Percentiles rank a stretch among this genome's conserved stretches.
phyloP scores from a whole-genome alignment of 768 basidiomycete species.

The Paxillus ammoniavirescens region DNA sequence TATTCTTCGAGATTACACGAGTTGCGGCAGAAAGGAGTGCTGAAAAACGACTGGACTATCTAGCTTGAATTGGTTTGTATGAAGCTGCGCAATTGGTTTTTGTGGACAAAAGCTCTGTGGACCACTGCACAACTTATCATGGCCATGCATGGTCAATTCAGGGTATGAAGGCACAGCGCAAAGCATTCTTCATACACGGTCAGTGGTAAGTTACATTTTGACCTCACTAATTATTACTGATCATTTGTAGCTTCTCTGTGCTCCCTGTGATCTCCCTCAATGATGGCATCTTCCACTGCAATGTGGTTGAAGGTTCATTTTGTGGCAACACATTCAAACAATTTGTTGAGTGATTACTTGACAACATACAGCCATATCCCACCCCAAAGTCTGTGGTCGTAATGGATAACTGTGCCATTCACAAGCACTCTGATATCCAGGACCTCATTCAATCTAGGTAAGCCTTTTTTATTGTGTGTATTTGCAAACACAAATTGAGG shows the following conservation, averaged over 20 bases:
- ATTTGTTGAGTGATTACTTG: slow-evolving; percentile 34
- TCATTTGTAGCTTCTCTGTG: slow-evolving; percentile 24
- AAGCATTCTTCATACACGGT: slow-evolving; percentile 17
- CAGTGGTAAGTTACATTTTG: slow-evolving; percentile 9
- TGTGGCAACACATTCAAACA: slow-evolving; percentile 24
- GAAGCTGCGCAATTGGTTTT: slow-evolving; percentile 16
- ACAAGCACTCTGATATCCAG: slow-evolving; percentile 35
- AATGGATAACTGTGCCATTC: slow-evolving; percentile 40
- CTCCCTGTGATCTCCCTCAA: slow-evolving; percentile 28
- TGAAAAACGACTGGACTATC: not conserved
- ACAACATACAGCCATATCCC: slow-evolving; percentile 38
- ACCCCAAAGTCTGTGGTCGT: slow-evolving; percentile 35
- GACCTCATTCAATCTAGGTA: slow-evolving; percentile 26
- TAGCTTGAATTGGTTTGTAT: slow-evolving; percentile 2
- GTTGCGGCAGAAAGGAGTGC: not conserved
- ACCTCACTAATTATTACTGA: not conserved
- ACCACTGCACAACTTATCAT: slow-evolving; percentile 23
- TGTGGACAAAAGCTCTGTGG: slow-evolving; percentile 29
- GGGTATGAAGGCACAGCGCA: not conserved
- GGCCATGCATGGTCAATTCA: not conserved
- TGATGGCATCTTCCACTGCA: slow-evolving; percentile 32
- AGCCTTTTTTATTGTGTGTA: slow-evolving; percentile 1
- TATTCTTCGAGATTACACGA: not conserved
- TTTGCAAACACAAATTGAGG: not conserved
- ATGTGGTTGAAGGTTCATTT: slow-evolving; percentile 30